Evolutionary conservation across 345 rosid species (phyloP).

Genomic region (Citrus hindsii): DNA sequence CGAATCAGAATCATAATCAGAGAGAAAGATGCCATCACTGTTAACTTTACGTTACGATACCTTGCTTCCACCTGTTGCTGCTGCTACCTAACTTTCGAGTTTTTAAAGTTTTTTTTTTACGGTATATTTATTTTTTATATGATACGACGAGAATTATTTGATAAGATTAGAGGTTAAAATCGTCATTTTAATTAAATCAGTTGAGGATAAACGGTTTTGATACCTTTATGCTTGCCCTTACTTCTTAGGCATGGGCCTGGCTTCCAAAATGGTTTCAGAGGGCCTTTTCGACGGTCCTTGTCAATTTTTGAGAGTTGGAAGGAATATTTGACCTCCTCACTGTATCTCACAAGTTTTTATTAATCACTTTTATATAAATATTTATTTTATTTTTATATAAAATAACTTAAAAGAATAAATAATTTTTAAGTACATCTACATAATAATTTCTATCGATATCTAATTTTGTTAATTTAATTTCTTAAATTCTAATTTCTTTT

Average conservation of each 20-base stretch:
- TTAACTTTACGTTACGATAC: neutral
- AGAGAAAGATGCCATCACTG: constrained; percentile 27
- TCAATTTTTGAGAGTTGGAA: too few species aligned
- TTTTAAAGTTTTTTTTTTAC: neutral
- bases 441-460: accelerated
- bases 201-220: neutral
- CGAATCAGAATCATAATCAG: constrained; percentile 16
- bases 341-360: too few species aligned
- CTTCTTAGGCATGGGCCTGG: neutral
- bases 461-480: too few species aligned
- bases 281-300: neutral
- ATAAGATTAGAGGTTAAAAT: neutral
- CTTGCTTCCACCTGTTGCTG: neutral
- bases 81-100: neutral
- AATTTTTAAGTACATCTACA: accelerated
- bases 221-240: neutral
- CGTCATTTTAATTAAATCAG: neutral
- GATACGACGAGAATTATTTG: neutral
- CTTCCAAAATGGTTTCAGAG: neutral
- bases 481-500: too few species aligned
- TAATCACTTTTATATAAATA: too few species aligned
- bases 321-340: too few species aligned
- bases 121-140: neutral
- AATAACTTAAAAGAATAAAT: too few species aligned
- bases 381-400: too few species aligned